Conservation (phyloP, 164 flowering plant species). For the Magnolia officinalis region DNA sequence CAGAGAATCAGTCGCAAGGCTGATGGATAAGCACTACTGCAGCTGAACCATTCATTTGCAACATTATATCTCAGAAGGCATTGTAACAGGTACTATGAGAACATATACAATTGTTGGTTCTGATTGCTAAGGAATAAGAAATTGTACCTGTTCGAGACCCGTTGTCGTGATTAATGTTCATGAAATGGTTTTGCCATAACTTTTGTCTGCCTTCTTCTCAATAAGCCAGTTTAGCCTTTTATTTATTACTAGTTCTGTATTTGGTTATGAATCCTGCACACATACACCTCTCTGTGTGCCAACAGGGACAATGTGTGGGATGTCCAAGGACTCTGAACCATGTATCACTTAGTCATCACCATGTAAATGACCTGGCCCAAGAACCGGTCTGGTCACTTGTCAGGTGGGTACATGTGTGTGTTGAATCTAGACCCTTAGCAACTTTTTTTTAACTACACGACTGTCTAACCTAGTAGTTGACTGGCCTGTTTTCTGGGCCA, state of each 20-base stretch:
- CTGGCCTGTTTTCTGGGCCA: no score
- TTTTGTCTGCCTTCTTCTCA: not conserved
- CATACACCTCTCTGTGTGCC: not conserved
- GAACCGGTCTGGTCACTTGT: no score
- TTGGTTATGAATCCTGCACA: not conserved
- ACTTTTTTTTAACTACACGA: no score
- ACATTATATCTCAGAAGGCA: constrained; percentile 3
- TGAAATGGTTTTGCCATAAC: not conserved
- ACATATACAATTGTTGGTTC: constrained; percentile 4
- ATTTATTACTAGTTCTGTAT: not conserved
- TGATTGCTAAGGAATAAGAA: constrained; percentile 6
- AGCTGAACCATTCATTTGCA: constrained; percentile 12
- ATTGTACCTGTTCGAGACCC: constrained; percentile 11
- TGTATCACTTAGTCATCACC: no score
- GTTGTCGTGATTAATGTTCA: constrained; percentile 4
- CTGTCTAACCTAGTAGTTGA: no score
- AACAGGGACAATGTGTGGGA: no score
- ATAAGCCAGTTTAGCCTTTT: not conserved
- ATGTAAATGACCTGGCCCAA: no score
- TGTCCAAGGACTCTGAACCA: no score
- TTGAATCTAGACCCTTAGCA: no score
- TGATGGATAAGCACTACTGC: constrained; percentile 4
- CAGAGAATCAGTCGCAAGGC: constrained; percentile 7
- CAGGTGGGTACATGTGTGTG: no score
- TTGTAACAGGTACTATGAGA: constrained; percentile 19